Evolutionary conservation across 2,329 filamentous ascomycete species (phyloP), one percentile per base, ranked within the genome.

Genomic region (Cladophialophora exuberans): DNA sequence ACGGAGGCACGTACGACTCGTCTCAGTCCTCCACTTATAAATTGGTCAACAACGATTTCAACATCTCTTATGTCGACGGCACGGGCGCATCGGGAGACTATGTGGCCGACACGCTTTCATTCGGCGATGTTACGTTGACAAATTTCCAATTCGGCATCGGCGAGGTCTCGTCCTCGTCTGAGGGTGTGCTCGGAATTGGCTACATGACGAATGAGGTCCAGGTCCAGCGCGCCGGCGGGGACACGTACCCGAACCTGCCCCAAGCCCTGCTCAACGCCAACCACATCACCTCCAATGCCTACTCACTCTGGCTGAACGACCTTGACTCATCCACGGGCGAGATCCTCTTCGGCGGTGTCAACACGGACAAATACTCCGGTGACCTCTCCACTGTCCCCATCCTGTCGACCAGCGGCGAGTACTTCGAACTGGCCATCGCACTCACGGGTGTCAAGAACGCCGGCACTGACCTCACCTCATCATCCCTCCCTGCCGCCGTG

Each of bases 51-150:
- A 85, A 82, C 66, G 79, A 84, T 57, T 96, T 97, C 76, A 92
- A 93, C 73, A 96, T 96, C 61, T 85, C 85, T 1, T 96, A 96
- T 63, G 87, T 88, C 35, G 91, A 96, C 71, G 89, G 89, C 41
- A 88, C 88, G 0, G 84, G 85, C 4, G 88, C 90, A 0, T 70
- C 75, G 1, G 91, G 92, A 28, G 88, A 94, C 71, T 96, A 96
- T 69, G 89, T 84, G 2, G 85, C 82, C 3, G 92, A 97, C 67
- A 87, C 79, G 0, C 70, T 83, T 35, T 61, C 64, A 28, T 75
- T 87, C 41, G 82, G 79, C 20, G 78, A 74, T 20, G 67, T 74
- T 9, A 74, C 68, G 0, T 61, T 86, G 26, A 64, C 75, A 2
- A 68, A 74, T 39, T 76, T 85, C 61, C 80, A 85, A 62, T 83